Evolutionary conservation across 192 early-diverging fungal genomes (phyloP).

Genomic region (Podila horticola): DNA sequence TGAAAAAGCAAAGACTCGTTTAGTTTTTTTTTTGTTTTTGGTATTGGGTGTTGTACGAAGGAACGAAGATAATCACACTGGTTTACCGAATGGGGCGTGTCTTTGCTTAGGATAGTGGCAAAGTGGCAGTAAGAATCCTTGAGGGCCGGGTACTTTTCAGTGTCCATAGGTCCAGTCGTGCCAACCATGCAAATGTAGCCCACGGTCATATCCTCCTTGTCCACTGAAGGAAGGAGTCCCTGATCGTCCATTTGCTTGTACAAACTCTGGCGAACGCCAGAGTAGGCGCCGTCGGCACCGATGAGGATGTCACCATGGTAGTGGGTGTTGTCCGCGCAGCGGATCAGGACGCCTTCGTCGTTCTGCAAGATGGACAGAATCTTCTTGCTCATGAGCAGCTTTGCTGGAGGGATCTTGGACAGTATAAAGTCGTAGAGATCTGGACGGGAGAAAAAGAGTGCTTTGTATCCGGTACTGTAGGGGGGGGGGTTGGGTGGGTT

Average conservation of each 20-base stretch:
- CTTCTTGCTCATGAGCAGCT: not conserved
- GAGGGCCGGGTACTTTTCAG: not conserved
- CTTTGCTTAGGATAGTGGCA: too few species aligned
- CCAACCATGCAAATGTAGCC: slow-evolving; percentile 6
- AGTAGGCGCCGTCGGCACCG: slow-evolving; percentile 14
- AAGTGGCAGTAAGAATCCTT: not conserved
- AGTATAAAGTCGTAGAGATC: slow-evolving; percentile 5
- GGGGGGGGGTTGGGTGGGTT: too few species aligned
- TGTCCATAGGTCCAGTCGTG: not conserved
- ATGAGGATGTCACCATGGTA: slow-evolving; percentile 8
- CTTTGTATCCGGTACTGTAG: too few species aligned
- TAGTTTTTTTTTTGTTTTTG: too few species aligned
- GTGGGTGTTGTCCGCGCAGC: not conserved
- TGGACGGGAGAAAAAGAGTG: not conserved
- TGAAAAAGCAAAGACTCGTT: too few species aligned
- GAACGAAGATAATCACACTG: too few species aligned
- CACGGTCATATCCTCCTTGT: not conserved
- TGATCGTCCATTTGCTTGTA: not conserved
- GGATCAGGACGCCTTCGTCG: not conserved
- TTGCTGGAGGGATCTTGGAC: not conserved
- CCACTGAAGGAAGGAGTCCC: not conserved
- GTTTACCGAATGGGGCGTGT: too few species aligned
- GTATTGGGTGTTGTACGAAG: too few species aligned
- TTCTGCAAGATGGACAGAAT: not conserved
- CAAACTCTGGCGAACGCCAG: not conserved